phyloP scores from a whole-genome alignment of 768 basidiomycete genomes.

The Obba rivulosa region DNA sequence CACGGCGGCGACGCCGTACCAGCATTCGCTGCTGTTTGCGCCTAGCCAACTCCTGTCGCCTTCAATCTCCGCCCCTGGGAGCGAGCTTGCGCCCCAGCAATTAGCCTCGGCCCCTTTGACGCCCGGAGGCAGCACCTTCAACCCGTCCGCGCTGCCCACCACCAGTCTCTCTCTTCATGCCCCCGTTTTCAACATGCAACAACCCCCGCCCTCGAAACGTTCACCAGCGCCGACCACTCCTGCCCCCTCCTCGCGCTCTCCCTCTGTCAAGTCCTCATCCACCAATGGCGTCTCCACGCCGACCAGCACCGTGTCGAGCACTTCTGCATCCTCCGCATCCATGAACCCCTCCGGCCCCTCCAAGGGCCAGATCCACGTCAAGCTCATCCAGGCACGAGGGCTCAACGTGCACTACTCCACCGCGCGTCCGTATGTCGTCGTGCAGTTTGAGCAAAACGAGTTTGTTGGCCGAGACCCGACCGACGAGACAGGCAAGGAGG shows the following conservation, averaged over 20 bases:
- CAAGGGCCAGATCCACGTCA: slow-evolving; percentile 87
- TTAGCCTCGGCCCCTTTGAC: slow-evolving; percentile 36
- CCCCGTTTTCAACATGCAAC: slow-evolving; percentile 78
- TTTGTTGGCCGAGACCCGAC: slow-evolving; percentile 91
- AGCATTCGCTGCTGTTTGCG: slow-evolving; percentile 23
- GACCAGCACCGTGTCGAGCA: slow-evolving; percentile 6
- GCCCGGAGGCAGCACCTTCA: slow-evolving; percentile 23
- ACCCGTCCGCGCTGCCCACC: slow-evolving; percentile 44
- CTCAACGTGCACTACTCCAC: slow-evolving; percentile 65
- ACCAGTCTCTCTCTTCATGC: slow-evolving; percentile 76
- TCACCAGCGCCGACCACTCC: slow-evolving; percentile 19
- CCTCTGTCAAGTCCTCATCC: slow-evolving; percentile 26
- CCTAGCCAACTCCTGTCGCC: slow-evolving; percentile 29
- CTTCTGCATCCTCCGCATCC: slow-evolving; percentile 5
- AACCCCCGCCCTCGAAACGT: slow-evolving; percentile 43
- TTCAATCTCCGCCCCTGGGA: slow-evolving; percentile 15
- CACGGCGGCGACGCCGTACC: slow-evolving; percentile 13
- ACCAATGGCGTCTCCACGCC: slow-evolving; percentile 21
- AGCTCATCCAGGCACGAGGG: slow-evolving; percentile 86
- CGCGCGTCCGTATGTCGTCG: slow-evolving; percentile 88
- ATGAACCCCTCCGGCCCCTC: slow-evolving; percentile 29
- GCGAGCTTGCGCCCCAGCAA: slow-evolving; percentile 14
- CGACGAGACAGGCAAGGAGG: slow-evolving; percentile 81
- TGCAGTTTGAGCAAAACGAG: slow-evolving; percentile 98
- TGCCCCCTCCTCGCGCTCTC: slow-evolving; percentile 20